Evolutionary conservation across 768 basidiomycete species (phyloP), one percentile per base, ranked within the genome.

Genomic region (Suillus luteus): DNA sequence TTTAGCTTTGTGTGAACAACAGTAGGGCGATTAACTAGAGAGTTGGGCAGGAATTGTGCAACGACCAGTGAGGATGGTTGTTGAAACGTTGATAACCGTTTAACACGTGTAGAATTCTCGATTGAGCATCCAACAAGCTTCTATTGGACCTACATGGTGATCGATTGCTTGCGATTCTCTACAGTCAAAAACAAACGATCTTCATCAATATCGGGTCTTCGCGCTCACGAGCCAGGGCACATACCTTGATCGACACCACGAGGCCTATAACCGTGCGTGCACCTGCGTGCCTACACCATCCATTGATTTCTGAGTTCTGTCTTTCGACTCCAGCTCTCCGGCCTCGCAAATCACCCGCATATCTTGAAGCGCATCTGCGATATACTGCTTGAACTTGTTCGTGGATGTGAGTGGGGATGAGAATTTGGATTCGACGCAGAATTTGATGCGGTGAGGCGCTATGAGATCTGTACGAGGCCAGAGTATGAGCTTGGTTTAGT

Each of bases 371-470:
- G 90, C 87, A 60, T 83, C 79, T 19, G 77, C 72, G 55, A 97
- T 76, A 27, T 85, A 83, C 54, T 79, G 71, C 69, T 90, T 88
- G 73, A 96, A 91, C 31, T 64, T 62, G 9, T 79, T 73, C 15
- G 94, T 96, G 19, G 91, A 92, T 19, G 95, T 96, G 19, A 77
- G 70, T 4, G 82, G 71, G 65, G 81, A 86, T 6, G 90, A 90
- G 64, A 82, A 78, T 74, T 99, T 99, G 52, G 91, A 93, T 73
- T 99, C 96, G 72, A 97, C 87, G 2, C 96, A 95, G 77, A 97
- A 95, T 75, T 95, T 96, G 71, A 99, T 81, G 63, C 87, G 80
- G 49, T 88, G 77, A 15, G 89, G 86, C 15, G 89, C 93, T 62
- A 91, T 85, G 63, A 96, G 84, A 75, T 97, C 96, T 96, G 68